Conservation (phyloP, 2,329 filamentous ascomycete species). For the Fusarium chlamydosporum region DNA sequence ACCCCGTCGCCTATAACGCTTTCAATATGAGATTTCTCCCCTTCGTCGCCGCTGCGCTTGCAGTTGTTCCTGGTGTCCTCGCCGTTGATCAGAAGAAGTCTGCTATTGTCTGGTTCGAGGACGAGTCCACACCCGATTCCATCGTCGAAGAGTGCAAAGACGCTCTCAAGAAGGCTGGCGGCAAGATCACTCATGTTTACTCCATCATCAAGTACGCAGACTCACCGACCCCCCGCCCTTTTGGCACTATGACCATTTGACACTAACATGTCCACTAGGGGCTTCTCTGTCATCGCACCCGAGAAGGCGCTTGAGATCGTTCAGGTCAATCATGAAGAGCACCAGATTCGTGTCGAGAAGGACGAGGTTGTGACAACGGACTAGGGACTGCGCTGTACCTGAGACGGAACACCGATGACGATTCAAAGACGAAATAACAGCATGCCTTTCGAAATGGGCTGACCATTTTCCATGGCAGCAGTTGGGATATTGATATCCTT, state of each 20-base stretch:
- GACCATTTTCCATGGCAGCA: constrained; percentile 14
- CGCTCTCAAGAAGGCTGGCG: constrained; percentile 77
- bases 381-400: constrained; percentile 13
- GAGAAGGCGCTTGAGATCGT: constrained; percentile 77
- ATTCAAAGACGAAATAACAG: constrained; percentile 25
- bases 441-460: constrained; percentile 31
- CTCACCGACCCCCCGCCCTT: constrained; percentile 3
- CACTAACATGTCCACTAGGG: constrained; percentile 65
- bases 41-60: constrained; percentile 67
- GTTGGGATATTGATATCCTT: constrained; percentile 34
- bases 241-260: constrained; percentile 3
- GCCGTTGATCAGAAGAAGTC: constrained; percentile 78
- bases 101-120: constrained; percentile 83
- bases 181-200: constrained; percentile 84
- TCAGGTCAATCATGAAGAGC: constrained; percentile 69
- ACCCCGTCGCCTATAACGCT: constrained; percentile 7
- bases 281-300: constrained; percentile 82
- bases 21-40: constrained; percentile 74
- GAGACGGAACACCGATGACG: constrained; percentile 12
- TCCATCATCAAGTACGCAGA: constrained; percentile 72
- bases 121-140: constrained; percentile 73
- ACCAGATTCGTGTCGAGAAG: constrained; percentile 74
- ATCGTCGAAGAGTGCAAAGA: constrained; percentile 80
- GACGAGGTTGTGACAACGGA: constrained; percentile 74
- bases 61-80: constrained; percentile 70